Evolutionary conservation across 306 rosid species (phyloP).

Genomic region (Prunus mongolica): DNA sequence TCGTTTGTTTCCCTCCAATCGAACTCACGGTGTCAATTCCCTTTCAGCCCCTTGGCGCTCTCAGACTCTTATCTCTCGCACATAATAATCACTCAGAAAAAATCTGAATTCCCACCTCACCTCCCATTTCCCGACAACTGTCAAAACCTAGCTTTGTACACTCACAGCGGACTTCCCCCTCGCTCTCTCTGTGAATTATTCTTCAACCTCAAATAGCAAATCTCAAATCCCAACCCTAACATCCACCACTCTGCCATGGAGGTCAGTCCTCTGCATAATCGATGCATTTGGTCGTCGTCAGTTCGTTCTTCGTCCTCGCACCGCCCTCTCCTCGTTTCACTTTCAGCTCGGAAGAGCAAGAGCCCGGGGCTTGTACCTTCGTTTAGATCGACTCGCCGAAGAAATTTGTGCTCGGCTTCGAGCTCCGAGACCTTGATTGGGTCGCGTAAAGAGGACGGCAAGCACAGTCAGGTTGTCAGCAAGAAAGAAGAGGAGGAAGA

Average conservation of each 20-base stretch:
- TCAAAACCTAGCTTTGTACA: neutral
- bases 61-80: neutral
- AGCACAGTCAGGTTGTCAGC: slow-evolving; percentile 26
- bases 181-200: neutral
- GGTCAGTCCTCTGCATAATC: slow-evolving; percentile 35
- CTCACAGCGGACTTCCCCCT: neutral
- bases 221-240: slow-evolving; percentile 3
- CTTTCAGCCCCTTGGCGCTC: neutral
- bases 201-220: slow-evolving; percentile 6
- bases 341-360: slow-evolving; percentile 21
- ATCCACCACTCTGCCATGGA: slow-evolving; percentile 47
- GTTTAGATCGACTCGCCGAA: slow-evolving; percentile 21
- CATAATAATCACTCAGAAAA: neutral
- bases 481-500: slow-evolving; percentile 52
- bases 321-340: slow-evolving; percentile 35
- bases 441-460: slow-evolving; percentile 38
- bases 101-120: neutral
- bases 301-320: slow-evolving; percentile 27
- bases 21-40: neutral
- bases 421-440: slow-evolving; percentile 67
- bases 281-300: slow-evolving; percentile 38
- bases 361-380: neutral
- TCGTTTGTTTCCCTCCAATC: neutral
- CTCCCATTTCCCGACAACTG: neutral
- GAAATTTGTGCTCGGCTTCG: slow-evolving; percentile 50